These are phyloP conservation scores for Flaveria brownii DNA, from an alignment of 129 eudicot genomes.

Conservation along the genomic window DNA sequence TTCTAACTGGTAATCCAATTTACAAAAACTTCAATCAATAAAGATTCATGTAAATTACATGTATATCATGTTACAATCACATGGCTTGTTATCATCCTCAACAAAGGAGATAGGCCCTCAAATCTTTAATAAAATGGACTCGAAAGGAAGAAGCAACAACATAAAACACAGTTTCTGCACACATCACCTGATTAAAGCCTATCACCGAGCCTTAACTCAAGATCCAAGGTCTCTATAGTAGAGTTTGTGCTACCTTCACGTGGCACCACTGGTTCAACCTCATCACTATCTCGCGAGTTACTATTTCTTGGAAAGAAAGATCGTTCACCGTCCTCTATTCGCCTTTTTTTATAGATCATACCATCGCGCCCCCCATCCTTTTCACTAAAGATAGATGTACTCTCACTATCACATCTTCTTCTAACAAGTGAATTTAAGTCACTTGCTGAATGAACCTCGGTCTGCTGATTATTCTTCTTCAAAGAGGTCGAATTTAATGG, in stretches of 20 bases:
- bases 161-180: constrained; percentile 32
- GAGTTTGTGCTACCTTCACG: constrained; percentile 35
- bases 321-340: constrained; percentile 33
- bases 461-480: constrained; percentile 33
- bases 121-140: constrained; percentile 31
- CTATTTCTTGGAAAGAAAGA: constrained; percentile 25
- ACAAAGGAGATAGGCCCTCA: constrained; percentile 23
- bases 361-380: constrained; percentile 35
- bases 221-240: constrained; percentile 65
- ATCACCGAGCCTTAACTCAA: constrained; percentile 92
- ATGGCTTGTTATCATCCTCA: constrained; percentile 29
- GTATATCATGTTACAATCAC: constrained; percentile 33
- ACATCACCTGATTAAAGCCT: constrained; percentile 54
- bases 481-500: constrained; percentile 33
- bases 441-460: constrained; percentile 36
- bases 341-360: constrained; percentile 45
- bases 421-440: constrained; percentile 42
- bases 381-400: neutral
- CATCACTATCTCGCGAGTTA: constrained; percentile 28
- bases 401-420: constrained; percentile 26
- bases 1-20: neutral
- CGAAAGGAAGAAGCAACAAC: constrained; percentile 31
- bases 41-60: constrained; percentile 40
- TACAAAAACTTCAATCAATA: constrained; percentile 34
- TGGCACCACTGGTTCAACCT: constrained; percentile 30